These are phyloP conservation scores for Selaginella moellendorffii DNA, from an alignment of 75 land plant species.

Conservation along the genomic window DNA sequence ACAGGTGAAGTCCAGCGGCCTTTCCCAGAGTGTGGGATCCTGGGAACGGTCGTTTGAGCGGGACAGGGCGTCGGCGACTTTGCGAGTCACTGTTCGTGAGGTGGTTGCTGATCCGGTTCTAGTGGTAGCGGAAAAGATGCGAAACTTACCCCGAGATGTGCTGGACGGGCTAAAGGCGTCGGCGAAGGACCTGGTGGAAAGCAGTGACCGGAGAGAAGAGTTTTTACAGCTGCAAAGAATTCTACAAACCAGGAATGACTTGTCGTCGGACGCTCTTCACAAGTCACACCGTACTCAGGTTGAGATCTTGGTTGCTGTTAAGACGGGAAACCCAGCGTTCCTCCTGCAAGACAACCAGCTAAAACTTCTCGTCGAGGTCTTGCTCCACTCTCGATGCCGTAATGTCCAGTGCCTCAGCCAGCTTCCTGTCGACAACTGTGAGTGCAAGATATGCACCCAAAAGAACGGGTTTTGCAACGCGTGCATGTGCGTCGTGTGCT, in stretches of 20 bases:
- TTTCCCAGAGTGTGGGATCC: no score
- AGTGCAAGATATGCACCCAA: slow-evolving; percentile 65
- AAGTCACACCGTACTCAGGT: background rate
- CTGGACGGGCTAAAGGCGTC: background rate
- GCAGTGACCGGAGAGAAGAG: background rate
- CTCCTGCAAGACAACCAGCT: slow-evolving; percentile 25
- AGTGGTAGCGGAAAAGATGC: background rate
- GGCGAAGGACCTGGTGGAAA: background rate
- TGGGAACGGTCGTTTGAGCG: background rate
- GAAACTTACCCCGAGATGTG: background rate
- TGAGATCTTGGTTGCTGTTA: background rate
- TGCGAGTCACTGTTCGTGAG: background rate
- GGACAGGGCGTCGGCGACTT: background rate
- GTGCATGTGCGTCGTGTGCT: slow-evolving; percentile 93
- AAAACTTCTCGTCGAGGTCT: slow-evolving; percentile 60
- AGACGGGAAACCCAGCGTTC: slow-evolving; percentile 16
- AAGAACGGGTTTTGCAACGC: slow-evolving; percentile 65
- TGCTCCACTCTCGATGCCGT: slow-evolving; percentile 46
- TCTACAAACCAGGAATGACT: background rate
- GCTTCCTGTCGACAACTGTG: slow-evolving; percentile 85
- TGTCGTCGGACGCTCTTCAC: background rate
- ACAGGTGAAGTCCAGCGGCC: background rate
- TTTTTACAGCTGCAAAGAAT: background rate
- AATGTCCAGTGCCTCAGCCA: slow-evolving; percentile 56
- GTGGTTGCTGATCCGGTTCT: background rate